Base-by-base conservation (phyloP, 805 yeast genomes). In the Ogataea ramenticola region DNA sequence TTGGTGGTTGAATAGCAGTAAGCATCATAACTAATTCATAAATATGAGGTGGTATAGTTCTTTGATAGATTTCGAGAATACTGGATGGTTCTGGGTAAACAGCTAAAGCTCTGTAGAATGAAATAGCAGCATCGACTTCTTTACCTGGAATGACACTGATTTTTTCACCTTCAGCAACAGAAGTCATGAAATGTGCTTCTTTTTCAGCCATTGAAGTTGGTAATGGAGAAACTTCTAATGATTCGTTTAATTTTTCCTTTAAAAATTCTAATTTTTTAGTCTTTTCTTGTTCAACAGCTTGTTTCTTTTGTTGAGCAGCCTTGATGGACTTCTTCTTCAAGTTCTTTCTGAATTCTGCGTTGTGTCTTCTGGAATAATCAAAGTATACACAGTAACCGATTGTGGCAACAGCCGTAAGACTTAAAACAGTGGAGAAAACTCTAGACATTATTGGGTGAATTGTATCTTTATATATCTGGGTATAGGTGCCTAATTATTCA, bases 61-160 rank as follows among this genome's bases (percentile, higher is more conserved):
- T 85, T 71, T 91, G 96, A 69, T 87, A 91, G 56, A 91, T 81
- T 42, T 83, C 84, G 61, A 93, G 74, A 55, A 93, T 79, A 57
- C 88, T 96, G 45, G 95, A 82, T 47, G 99, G 99, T 65, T 85
- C 83, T 49, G 99, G 98, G 66, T 90, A 91, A 41, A 89, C 90
- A 36, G 87, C 78, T 60, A 93, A 74, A 14, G 97, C 98, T 66
- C 87, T 86, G 77, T 93, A 93, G 75, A 89, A 93, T 53, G 82
- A 77, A 53, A 90, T 72, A 33, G 99, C 98, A 38, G 97, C 82
- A 47, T 83, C 87, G 50, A 84, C 66, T 63, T 85, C 87, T 53
- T 77, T 74, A 51, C 81, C 83, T 49, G 84, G 80, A 30, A 68
- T 59, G 50, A 76, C 70, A 50, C 87, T 77, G 54, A 86, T 71